Evolutionary conservation across 306 rosid species (phyloP).

Genomic region (Vicia villosa): DNA sequence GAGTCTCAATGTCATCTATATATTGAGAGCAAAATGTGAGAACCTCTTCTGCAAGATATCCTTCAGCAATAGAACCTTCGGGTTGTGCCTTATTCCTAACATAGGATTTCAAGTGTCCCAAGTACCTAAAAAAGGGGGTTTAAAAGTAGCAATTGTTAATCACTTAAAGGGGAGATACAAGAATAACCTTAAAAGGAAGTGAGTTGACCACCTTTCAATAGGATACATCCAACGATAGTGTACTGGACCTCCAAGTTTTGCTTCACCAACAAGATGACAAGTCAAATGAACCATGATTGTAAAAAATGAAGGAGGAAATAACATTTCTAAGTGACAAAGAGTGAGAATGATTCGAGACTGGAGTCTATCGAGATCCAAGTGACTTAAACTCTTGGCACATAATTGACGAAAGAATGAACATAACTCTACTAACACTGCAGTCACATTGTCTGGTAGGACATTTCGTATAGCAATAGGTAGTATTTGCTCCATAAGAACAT

Average conservation of each 20-base stretch:
- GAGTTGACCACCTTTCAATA: neutral
- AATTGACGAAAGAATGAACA: neutral
- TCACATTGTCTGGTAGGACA: neutral
- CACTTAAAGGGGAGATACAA: neutral
- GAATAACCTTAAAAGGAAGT: neutral
- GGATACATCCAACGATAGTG: neutral
- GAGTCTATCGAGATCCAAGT: neutral
- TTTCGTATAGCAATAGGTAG: neutral
- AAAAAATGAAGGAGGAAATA: neutral
- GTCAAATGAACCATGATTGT: conserved; percentile 1
- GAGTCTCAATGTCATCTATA: neutral
- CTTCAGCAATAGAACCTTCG: neutral
- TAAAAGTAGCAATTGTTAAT: neutral
- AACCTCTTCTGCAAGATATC: neutral
- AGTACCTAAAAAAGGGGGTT: neutral
- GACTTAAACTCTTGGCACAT: neutral
- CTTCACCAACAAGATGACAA: neutral
- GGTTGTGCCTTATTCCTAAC: no score
- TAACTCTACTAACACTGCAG: neutral
- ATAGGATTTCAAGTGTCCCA: neutral
- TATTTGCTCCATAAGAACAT: neutral
- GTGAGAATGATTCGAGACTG: no score
- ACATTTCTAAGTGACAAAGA: neutral
- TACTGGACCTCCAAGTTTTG: no score
- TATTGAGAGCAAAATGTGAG: neutral